Evolutionary conservation across 768 basidiomycete species (phyloP).

Genomic region (Clathrus columnatus): DNA sequence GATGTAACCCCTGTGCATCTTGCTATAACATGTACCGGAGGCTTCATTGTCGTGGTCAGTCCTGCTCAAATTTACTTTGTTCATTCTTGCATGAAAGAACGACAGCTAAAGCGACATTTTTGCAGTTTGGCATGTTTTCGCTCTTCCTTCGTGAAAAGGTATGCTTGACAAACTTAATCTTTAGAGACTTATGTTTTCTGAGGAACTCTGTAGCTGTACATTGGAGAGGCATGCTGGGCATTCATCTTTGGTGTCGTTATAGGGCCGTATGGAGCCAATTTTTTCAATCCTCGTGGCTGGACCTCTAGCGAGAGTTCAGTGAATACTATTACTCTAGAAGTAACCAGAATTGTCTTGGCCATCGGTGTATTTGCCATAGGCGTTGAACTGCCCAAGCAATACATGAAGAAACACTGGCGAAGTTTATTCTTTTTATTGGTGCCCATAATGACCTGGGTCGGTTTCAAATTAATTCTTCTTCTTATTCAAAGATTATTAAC

Average conservation of each 20-base stretch:
- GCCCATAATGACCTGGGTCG: constrained; percentile 78
- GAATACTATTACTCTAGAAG: constrained; percentile 81
- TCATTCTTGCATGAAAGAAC: constrained; percentile 1
- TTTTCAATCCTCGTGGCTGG: constrained; percentile 82
- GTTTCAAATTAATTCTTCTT: constrained; percentile 21
- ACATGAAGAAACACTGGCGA: constrained; percentile 89
- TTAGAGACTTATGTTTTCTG: background rate
- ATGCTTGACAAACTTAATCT: constrained; percentile 5
- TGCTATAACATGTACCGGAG: constrained; percentile 69
- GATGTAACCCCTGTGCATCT: constrained; percentile 66
- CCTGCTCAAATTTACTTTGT: background rate
- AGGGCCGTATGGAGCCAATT: constrained; percentile 73
- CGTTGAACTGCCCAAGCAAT: constrained; percentile 93
- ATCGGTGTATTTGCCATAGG: constrained; percentile 98
- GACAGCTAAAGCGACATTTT: background rate
- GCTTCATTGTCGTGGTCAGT: constrained; percentile 69
- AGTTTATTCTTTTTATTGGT: constrained; percentile 77
- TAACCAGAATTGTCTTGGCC: constrained; percentile 86
- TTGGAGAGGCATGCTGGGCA: constrained; percentile 95
- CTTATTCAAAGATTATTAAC: background rate
- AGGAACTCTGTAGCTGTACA: constrained; percentile 54
- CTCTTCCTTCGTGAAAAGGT: constrained; percentile 84
- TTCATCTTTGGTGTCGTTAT: constrained; percentile 90
- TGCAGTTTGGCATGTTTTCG: constrained; percentile 91
- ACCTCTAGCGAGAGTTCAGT: constrained; percentile 27